A percentile compares a stretch with the other conserved stretches of the same genome.
These are phyloP conservation scores for Vanrija sp. DNA, from an alignment of 1,284 basidiomycete species.

Conservation along the genomic window DNA sequence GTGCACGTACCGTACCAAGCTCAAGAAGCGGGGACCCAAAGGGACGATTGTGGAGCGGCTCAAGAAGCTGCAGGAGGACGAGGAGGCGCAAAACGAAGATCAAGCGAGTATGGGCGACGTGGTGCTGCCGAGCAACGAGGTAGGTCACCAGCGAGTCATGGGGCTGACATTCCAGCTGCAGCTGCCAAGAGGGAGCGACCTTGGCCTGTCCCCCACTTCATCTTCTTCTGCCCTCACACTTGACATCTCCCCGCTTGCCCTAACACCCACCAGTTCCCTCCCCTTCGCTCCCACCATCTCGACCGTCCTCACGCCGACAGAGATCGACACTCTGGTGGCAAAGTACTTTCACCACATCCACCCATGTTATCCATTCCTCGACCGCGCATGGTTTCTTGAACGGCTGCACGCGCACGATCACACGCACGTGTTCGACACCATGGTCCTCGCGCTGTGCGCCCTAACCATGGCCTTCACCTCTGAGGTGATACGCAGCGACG, in stretches of 20 bases:
- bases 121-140: too few species aligned
- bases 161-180: too few species aligned
- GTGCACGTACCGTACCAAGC: slow-evolving; percentile 1
- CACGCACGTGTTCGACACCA: not conserved
- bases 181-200: too few species aligned
- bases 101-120: too few species aligned
- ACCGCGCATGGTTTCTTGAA: slow-evolving; percentile 2
- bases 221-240: too few species aligned
- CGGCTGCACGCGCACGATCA: not conserved
- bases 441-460: slow-evolving; percentile 2
- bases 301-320: not conserved
- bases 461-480: slow-evolving; percentile 4
- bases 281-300: not conserved
- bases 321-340: not conserved
- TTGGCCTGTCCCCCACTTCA: not conserved
- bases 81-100: too few species aligned
- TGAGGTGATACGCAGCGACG: not conserved
- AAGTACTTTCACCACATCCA: slow-evolving; percentile 5
- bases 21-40: slow-evolving; percentile 6
- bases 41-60: slow-evolving; percentile 4
- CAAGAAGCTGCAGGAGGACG: not conserved
- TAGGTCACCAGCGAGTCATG: too few species aligned
- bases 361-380: slow-evolving; percentile 3
- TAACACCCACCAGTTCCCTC: too few species aligned
- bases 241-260: too few species aligned